Evolutionary conservation across 1,284 basidiomycete species (phyloP), one percentile per base, ranked within the genome.

Genomic region (Neonothopanus nambi): DNA sequence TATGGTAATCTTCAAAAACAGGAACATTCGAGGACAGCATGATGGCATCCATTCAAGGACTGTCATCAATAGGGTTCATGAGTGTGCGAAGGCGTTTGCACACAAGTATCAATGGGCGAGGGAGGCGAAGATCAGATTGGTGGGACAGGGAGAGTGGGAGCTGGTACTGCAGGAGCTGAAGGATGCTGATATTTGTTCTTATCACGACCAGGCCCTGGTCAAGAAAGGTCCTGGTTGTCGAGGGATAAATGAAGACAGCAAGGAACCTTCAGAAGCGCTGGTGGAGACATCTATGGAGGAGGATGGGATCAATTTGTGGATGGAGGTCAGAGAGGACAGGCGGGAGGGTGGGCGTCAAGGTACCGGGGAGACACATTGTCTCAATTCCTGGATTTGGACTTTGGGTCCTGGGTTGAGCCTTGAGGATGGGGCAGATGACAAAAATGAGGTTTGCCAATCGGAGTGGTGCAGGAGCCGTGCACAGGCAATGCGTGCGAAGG

Each of bases 1-100:
- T n/a, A n/a, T n/a, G n/a, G n/a, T 59, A 3, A 12, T 40, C 9
- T 62, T 61, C 48, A 59, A 59, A 33, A 57, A 60, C 43, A 48
- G 45, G 21, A 61, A 62, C 40, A 38, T 61, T 28, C 39, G 44
- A 3, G 61, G 62, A 11, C 60, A 62, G 41, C n/a, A 51, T 18
- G 42, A 50, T 28, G 52, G 58, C 9, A 57, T 55, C 8, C 15
- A 53, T 20, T 58, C 59, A 50, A 28, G 36, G 6, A 24, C n/a
- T n/a, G n/a, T n/a, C n/a, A n/a, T n/a, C n/a, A n/a, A n/a, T n/a
- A n/a, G n/a, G n/a, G n/a, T n/a, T n/a, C n/a, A n/a, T n/a, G n/a
- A n/a, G n/a, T n/a, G n/a, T n/a, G n/a, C n/a, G n/a, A n/a, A n/a
- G n/a, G n/a, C n/a, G n/a, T n/a, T n/a, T n/a, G n/a, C n/a, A n/a